Conservation (phyloP, 768 basidiomycete genomes). For the Kwoniella bestiolae region DNA sequence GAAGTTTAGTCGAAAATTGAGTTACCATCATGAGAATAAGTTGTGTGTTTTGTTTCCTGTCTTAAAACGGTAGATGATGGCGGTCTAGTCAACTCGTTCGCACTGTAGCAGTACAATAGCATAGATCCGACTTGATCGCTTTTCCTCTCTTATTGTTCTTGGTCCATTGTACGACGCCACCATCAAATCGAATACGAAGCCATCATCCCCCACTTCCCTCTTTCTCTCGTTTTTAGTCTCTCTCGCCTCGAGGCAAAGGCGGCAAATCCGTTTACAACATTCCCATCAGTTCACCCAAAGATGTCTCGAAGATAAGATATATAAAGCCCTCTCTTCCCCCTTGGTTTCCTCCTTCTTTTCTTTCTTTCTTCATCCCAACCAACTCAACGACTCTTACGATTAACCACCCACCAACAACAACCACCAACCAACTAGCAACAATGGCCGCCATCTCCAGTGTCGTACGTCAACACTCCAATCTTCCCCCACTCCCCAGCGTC, state of each 20-base stretch:
- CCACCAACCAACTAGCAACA: background rate
- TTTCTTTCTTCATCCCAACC: background rate
- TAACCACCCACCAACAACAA: background rate
- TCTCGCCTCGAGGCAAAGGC: background rate
- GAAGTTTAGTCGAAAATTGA: background rate
- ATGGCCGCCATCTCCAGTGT: constrained; percentile 18
- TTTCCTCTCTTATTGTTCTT: background rate
- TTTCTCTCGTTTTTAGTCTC: background rate
- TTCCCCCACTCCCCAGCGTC: background rate
- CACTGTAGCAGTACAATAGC: background rate
- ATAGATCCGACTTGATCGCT: background rate
- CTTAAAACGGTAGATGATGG: background rate
- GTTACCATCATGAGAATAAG: constrained; percentile 3
- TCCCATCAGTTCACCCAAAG: background rate
- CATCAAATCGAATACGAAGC: background rate
- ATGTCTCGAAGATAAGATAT: constrained; percentile 2
- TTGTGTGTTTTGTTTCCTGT: background rate
- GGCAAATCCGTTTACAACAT: background rate
- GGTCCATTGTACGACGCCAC: background rate
- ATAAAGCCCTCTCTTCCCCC: background rate
- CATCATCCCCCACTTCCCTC: background rate
- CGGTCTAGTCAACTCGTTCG: background rate
- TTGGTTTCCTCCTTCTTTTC: background rate
- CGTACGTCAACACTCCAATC: background rate
- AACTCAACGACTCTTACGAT: constrained; percentile 4